These are phyloP conservation scores for Lonicera japonica DNA, from an alignment of 129 eudicot species.

Conservation along the genomic window DNA sequence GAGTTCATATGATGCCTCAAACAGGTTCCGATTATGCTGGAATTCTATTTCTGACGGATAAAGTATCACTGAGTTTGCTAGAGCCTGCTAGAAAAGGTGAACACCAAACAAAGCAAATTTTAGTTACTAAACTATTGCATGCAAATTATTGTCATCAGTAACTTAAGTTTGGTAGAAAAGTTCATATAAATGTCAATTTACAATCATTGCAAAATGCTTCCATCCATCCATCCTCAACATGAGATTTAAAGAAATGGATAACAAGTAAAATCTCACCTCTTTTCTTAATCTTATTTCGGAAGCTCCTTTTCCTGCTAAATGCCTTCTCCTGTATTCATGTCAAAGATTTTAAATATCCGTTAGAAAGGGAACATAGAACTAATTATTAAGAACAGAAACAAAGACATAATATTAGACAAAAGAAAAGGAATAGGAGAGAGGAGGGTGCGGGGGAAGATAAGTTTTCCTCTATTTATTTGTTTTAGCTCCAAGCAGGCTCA, in stretches of 20 bases:
- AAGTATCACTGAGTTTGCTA: conserved; percentile 3
- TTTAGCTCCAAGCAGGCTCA: background rate
- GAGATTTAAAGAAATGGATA: background rate
- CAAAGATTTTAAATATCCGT: background rate
- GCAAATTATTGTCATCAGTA: background rate
- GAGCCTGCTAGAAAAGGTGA: background rate
- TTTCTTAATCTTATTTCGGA: conserved; percentile 82
- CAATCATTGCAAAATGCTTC: no score
- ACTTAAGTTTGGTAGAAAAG: background rate
- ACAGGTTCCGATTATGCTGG: background rate
- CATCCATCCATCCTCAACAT: background rate
- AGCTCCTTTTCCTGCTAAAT: conserved; percentile 93
- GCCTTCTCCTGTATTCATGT: conserved; percentile 78
- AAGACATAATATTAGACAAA: no score
- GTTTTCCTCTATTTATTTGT: no score
- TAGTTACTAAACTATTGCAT: background rate
- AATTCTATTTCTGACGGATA: conserved; percentile 10
- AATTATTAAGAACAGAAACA: no score
- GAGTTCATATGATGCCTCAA: no score
- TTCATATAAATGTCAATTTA: background rate
- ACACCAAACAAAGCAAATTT: background rate
- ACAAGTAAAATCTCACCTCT: conserved; percentile 28
- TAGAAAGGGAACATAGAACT: background rate
- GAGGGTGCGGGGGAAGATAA: no score
- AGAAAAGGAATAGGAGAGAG: no score